These are phyloP conservation scores for Plenodomus biglobosus DNA, from an alignment of 2,329 filamentous ascomycete species.

Conservation along the genomic window DNA sequence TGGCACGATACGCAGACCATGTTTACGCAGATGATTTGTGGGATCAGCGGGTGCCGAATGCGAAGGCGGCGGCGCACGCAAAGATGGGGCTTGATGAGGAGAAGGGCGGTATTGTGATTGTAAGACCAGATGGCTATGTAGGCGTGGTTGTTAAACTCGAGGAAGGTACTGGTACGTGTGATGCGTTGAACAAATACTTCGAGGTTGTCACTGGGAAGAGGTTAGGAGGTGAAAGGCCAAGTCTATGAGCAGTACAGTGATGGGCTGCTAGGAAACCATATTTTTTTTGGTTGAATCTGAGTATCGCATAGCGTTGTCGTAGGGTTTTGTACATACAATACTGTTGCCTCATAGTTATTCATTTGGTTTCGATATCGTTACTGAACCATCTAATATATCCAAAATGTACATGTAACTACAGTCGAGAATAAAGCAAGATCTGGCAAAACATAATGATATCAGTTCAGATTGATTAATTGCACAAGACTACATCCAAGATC, in stretches of 20 bases:
- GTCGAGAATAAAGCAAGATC: too few relatives aligned
- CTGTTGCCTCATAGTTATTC: background rate
- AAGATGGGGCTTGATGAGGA: slow-evolving; percentile 81
- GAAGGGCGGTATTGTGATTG: slow-evolving; percentile 76
- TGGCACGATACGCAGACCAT: slow-evolving; percentile 77
- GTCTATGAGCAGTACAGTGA: slow-evolving; percentile 17
- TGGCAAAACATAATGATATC: too few relatives aligned
- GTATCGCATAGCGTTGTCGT: background rate
- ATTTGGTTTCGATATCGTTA: too few relatives aligned
- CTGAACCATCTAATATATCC: too few relatives aligned
- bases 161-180: slow-evolving; percentile 76
- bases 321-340: background rate
- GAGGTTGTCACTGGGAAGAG: slow-evolving; percentile 68
- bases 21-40: slow-evolving; percentile 84
- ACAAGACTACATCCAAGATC: too few relatives aligned
- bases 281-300: too few relatives aligned
- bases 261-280: too few relatives aligned
- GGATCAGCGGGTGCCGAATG: slow-evolving; percentile 69
- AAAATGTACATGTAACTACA: too few relatives aligned
- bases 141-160: slow-evolving; percentile 72
- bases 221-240: slow-evolving; percentile 43
- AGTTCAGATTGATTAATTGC: too few relatives aligned
- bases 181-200: slow-evolving; percentile 86
- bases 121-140: slow-evolving; percentile 85
- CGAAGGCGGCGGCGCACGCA: slow-evolving; percentile 74